These are phyloP conservation scores for Rhizopus delemar DNA, from an alignment of 371 early-diverging fungal species.

Conservation along the genomic window DNA sequence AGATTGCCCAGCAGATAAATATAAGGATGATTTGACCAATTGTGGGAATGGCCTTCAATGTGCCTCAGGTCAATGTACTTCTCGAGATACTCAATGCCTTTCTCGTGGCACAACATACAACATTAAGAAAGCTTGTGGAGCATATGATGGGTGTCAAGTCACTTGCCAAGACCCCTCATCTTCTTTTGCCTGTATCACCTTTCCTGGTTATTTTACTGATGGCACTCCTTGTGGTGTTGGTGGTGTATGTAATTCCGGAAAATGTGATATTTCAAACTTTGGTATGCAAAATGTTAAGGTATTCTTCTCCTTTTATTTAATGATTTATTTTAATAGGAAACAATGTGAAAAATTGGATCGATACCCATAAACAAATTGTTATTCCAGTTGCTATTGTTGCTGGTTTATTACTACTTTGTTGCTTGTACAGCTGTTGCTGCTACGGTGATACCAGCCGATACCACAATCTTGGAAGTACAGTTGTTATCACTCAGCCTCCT, in stretches of 20 bases:
- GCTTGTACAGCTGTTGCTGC: constrained; percentile 58
- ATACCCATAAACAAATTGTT: constrained; percentile 50
- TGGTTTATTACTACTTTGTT: constrained; percentile 56
- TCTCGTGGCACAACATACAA: constrained; percentile 52
- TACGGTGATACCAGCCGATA: constrained; percentile 26
- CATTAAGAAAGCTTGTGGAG: constrained; percentile 50
- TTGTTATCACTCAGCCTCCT: constrained; percentile 23
- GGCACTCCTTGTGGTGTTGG: constrained; percentile 88
- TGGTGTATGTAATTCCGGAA: constrained; percentile 61
- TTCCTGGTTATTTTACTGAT: constrained; percentile 83
- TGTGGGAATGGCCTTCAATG: constrained; percentile 73
- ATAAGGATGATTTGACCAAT: constrained; percentile 67
- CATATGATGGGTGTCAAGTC: constrained; percentile 60
- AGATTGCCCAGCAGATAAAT: constrained; percentile 76
- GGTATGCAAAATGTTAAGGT: constrained; percentile 4
- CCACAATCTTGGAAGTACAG: constrained; percentile 23
- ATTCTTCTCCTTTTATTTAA: too few species aligned
- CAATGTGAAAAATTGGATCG: constrained; percentile 43
- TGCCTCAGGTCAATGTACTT: constrained; percentile 90
- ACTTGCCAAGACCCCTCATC: constrained; percentile 64
- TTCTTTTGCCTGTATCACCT: constrained; percentile 57
- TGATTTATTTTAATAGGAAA: constrained; percentile 11
- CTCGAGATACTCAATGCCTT: constrained; percentile 79
- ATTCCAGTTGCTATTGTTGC: constrained; percentile 62
- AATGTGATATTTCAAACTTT: constrained; percentile 35